A percentile compares a stretch with the other conserved stretches of the same genome.
Conservation (phyloP, 345 rosid genomes). For the Aurinia saxatilis region DNA sequence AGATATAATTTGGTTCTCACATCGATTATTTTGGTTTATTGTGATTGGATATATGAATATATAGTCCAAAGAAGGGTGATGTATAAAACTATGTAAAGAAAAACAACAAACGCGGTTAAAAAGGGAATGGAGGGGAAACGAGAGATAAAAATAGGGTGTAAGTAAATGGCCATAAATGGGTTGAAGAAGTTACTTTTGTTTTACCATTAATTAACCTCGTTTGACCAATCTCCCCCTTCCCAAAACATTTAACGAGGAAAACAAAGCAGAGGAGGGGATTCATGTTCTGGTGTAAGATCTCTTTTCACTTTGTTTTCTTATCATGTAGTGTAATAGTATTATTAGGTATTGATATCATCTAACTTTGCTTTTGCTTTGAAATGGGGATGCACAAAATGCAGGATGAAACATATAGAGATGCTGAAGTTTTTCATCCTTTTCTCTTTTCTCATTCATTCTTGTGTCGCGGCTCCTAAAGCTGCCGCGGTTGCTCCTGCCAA, state of each 20-base stretch:
- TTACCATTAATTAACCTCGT: slow-evolving; percentile 7
- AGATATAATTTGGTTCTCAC: too few species aligned
- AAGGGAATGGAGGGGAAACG: slow-evolving; percentile 10
- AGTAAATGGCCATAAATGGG: slow-evolving; percentile 22
- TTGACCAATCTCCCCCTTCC: slow-evolving; percentile 16
- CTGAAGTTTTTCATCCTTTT: slow-evolving; percentile 40
- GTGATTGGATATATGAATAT: too few species aligned
- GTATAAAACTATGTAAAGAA: neutral
- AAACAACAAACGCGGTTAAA: slow-evolving; percentile 5
- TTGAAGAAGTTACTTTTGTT: slow-evolving; percentile 17
- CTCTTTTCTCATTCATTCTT: slow-evolving; percentile 35
- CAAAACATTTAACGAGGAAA: neutral
- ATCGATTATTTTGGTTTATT: too few species aligned
- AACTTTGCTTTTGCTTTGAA: neutral
- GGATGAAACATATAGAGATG: slow-evolving; percentile 29
- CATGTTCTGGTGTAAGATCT: slow-evolving; percentile 20
- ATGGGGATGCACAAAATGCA: neutral
- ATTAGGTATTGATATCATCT: neutral
- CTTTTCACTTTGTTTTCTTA: neutral
- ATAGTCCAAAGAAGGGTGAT: neutral
- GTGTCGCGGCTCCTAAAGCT: slow-evolving; percentile 23
- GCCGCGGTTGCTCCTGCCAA: slow-evolving; percentile 9
- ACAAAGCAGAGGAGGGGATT: slow-evolving; percentile 13
- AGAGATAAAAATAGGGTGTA: slow-evolving; percentile 14
- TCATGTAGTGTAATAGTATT: neutral